Conservation (phyloP, 805 yeast species). For the Myxozyma udenii region DNA sequence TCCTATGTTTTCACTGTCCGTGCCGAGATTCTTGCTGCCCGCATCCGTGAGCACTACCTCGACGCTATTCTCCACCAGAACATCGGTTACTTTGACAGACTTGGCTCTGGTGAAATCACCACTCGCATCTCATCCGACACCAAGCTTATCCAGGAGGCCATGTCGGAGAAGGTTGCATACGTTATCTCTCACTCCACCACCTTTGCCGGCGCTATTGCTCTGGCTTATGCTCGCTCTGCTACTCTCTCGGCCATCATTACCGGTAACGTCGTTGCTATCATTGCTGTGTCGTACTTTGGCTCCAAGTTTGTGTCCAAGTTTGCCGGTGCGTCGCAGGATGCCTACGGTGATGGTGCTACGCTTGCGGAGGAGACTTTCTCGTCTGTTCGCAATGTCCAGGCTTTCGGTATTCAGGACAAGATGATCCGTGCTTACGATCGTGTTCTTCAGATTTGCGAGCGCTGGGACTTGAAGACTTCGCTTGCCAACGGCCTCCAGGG, state of each 20-base stretch:
- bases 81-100: slow-evolving; percentile 43
- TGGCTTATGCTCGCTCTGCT: slow-evolving; percentile 41
- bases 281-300: slow-evolving; percentile 35
- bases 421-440: slow-evolving; percentile 37
- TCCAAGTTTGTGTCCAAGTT: slow-evolving; percentile 34
- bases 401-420: slow-evolving; percentile 43
- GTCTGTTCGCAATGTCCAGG: slow-evolving; percentile 44
- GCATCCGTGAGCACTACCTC: slow-evolving; percentile 41
- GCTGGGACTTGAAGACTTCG: slow-evolving; percentile 34
- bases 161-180: slow-evolving; percentile 44
- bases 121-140: slow-evolving; percentile 45
- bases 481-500: slow-evolving; percentile 38
- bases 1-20: slow-evolving; percentile 40
- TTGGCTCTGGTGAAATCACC: slow-evolving; percentile 46
- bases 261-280: slow-evolving; percentile 38
- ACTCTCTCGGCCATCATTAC: slow-evolving; percentile 40
- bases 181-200: slow-evolving; percentile 42
- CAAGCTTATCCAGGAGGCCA: slow-evolving; percentile 44
- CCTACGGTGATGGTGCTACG: slow-evolving; percentile 31
- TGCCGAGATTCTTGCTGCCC: slow-evolving; percentile 44
- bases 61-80: slow-evolving; percentile 42
- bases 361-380: slow-evolving; percentile 45
- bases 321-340: slow-evolving; percentile 23
- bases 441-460: slow-evolving; percentile 33
- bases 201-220: slow-evolving; percentile 41